Percentiles rank a stretch among this genome's conserved stretches.
Evolutionary conservation across 2,329 filamentous ascomycete species (phyloP).

Genomic region (Pestalotiopsis fici): DNA sequence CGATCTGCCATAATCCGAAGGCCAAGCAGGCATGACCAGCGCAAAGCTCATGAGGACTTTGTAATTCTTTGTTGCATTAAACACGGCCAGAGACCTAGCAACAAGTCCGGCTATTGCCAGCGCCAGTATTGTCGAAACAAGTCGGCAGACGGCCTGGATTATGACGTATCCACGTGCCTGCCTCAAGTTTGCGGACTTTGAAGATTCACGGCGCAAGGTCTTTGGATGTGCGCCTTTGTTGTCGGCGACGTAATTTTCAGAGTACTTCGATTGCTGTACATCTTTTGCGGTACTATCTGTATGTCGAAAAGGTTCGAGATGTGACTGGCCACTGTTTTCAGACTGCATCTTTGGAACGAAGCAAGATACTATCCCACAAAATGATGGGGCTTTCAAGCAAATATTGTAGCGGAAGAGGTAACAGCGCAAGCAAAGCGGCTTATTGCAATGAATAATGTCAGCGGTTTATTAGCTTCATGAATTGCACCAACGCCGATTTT

Average conservation of each 20-base stretch:
- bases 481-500: no score
- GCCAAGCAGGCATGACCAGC: background rate
- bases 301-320: background rate
- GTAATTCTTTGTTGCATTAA: background rate
- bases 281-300: background rate
- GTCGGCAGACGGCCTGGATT: background rate
- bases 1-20: background rate
- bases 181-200: background rate
- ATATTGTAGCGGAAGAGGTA: no score
- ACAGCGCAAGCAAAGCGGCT: no score
- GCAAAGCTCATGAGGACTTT: background rate
- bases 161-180: background rate
- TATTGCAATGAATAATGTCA: no score
- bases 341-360: no score
- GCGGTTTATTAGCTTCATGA: no score
- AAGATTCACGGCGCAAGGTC: background rate
- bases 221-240: background rate
- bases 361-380: no score
- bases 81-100: background rate
- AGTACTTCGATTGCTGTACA: background rate
- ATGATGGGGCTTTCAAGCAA: no score
- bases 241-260: background rate
- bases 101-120: background rate
- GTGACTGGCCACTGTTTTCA: background rate
- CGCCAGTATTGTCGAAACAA: background rate